Evolutionary conservation across 2,329 filamentous ascomycete species (phyloP).

Genomic region (Fusarium sp.): DNA sequence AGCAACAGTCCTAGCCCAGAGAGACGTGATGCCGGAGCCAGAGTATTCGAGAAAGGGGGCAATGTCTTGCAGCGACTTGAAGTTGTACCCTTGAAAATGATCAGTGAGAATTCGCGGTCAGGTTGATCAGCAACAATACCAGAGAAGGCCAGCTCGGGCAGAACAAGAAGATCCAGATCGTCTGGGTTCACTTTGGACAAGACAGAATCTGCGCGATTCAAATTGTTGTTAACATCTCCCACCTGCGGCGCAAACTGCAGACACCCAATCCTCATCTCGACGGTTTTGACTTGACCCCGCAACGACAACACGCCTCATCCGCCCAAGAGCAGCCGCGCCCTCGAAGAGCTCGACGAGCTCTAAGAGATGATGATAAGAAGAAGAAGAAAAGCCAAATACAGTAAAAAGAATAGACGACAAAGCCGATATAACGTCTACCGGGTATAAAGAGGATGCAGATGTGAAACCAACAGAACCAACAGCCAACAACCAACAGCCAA

Average conservation of each 20-base stretch:
- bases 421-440: not conserved
- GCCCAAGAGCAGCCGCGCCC: not conserved
- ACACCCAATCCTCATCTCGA: slow-evolving; percentile 73
- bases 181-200: slow-evolving; percentile 63
- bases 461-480: slow-evolving; percentile 9
- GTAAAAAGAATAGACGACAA: not conserved
- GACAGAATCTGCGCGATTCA: slow-evolving; percentile 54
- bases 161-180: slow-evolving; percentile 75
- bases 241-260: slow-evolving; percentile 79
- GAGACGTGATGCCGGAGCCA: slow-evolving; percentile 71
- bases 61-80: slow-evolving; percentile 75
- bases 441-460: slow-evolving; percentile 1
- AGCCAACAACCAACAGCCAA: slow-evolving; percentile 1
- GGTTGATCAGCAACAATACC: slow-evolving; percentile 57
- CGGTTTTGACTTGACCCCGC: slow-evolving; percentile 10
- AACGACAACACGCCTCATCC: not conserved
- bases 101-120: not conserved
- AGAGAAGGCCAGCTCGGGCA: slow-evolving; percentile 81
- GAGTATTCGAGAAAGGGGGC: slow-evolving; percentile 74
- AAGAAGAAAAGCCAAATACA: not conserved
- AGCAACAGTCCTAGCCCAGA: slow-evolving; percentile 77
- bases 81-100: slow-evolving; percentile 75
- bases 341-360: not conserved
- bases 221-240: slow-evolving; percentile 76
- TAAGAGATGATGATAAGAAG: not conserved